phyloP scores from a whole-genome alignment of 2,329 filamentous ascomycete species.

The Microcyclosporella mali region DNA sequence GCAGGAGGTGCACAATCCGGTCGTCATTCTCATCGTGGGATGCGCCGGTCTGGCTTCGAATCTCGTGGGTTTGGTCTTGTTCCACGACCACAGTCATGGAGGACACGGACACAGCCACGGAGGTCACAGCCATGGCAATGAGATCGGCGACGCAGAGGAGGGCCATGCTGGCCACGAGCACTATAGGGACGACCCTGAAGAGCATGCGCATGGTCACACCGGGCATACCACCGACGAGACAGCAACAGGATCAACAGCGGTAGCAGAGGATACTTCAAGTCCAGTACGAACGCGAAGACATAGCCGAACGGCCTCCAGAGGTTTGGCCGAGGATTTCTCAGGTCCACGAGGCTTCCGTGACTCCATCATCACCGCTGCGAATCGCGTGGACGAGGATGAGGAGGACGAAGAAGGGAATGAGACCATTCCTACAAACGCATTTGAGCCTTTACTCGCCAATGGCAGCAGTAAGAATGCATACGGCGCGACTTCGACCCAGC shows the following conservation, averaged over 20 bases:
- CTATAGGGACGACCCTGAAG: slow-evolving; percentile 36
- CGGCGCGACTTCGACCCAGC: slow-evolving; percentile 19
- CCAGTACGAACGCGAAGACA: slow-evolving; percentile 50
- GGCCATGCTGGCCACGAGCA: slow-evolving; percentile 51
- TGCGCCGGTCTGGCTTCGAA: slow-evolving; percentile 82
- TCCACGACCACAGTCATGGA: slow-evolving; percentile 86
- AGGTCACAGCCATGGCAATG: slow-evolving; percentile 25
- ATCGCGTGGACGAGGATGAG: slow-evolving; percentile 51
- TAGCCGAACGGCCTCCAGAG: slow-evolving; percentile 53
- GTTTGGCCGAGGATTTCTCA: slow-evolving; percentile 60
- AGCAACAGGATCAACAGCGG: slow-evolving; percentile 41
- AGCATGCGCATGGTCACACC: slow-evolving; percentile 35
- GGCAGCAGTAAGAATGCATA: slow-evolving; percentile 28
- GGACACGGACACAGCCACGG: slow-evolving; percentile 55
- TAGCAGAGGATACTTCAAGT: slow-evolving; percentile 16
- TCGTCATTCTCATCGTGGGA: slow-evolving; percentile 82
- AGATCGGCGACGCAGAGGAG: slow-evolving; percentile 43
- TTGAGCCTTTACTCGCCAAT: slow-evolving; percentile 23
- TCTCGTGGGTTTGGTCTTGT: slow-evolving; percentile 77
- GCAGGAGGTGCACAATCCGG: slow-evolving; percentile 62
- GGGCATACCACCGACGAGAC: slow-evolving; percentile 58
- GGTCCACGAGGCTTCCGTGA: slow-evolving; percentile 86
- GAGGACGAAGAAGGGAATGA: slow-evolving; percentile 48
- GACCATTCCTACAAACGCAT: slow-evolving; percentile 25
- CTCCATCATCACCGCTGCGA: slow-evolving; percentile 77